Conservation (phyloP, 257 asterid species). For the Nicotiana obtusifolia region DNA sequence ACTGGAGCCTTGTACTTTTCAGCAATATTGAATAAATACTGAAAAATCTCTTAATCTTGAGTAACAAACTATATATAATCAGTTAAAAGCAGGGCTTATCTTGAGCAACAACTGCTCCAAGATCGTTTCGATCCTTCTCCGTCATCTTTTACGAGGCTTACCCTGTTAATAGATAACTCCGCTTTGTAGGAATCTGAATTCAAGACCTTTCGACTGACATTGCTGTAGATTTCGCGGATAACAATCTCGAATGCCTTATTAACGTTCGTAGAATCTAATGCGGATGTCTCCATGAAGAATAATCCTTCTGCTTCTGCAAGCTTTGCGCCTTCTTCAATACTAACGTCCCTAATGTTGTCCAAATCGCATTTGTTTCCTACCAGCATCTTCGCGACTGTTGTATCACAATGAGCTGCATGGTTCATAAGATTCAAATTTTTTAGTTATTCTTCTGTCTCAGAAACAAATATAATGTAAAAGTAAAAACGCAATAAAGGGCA, state of each 20-base stretch:
- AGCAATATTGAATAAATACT: neutral
- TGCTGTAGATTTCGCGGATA: conserved; percentile 21
- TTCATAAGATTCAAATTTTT: neutral
- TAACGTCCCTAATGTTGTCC: conserved; percentile 23
- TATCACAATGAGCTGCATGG: conserved; percentile 25
- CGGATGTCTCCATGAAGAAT: conserved; percentile 32
- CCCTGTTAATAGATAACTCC: conserved; percentile 24
- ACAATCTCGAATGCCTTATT: conserved; percentile 28
- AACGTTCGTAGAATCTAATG: conserved; percentile 28
- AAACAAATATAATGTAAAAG: neutral
- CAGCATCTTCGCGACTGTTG: conserved; percentile 25
- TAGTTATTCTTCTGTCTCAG: neutral
- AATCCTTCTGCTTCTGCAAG: conserved; percentile 26
- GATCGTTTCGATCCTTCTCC: conserved; percentile 13
- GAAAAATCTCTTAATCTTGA: neutral
- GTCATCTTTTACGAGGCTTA: conserved; percentile 17
- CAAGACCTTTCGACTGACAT: conserved; percentile 21
- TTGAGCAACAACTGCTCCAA: conserved; percentile 20
- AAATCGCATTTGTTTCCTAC: conserved; percentile 30
- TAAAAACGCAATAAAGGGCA: too few species aligned
- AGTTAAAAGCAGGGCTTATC: neutral
- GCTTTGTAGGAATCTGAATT: conserved; percentile 24
- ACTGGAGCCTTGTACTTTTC: neutral
- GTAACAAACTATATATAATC: neutral
- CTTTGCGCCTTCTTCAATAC: conserved; percentile 22